These are phyloP conservation scores for Solanum tacnaense DNA, from an alignment of 257 asterid species.

Conservation along the genomic window DNA sequence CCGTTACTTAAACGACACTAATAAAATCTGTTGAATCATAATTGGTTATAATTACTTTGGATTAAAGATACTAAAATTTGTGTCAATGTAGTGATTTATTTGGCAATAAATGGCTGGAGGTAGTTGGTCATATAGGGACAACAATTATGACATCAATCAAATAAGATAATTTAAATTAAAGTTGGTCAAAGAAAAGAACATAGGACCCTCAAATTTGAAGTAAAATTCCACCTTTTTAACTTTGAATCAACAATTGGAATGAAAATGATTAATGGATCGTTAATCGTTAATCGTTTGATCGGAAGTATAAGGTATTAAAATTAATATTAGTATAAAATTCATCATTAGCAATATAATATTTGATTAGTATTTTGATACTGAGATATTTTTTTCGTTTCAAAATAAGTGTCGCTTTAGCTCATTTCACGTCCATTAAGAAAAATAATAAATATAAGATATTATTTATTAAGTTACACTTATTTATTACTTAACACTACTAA, in stretches of 20 bases:
- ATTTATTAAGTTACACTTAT: too few species aligned
- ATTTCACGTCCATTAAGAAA: too few species aligned
- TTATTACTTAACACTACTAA: too few species aligned
- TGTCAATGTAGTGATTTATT: neutral
- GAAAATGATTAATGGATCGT: neutral
- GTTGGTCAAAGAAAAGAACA: neutral
- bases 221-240: neutral
- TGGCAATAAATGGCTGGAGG: neutral
- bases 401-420: too few species aligned
- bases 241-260: neutral
- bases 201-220: neutral
- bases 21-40: neutral
- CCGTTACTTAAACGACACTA: neutral
- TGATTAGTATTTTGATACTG: neutral
- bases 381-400: neutral
- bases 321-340: neutral
- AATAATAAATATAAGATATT: too few species aligned
- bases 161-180: neutral
- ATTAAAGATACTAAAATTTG: neutral
- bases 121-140: neutral
- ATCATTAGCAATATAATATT: neutral
- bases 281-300: neutral
- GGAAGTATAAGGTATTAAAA: neutral
- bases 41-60: neutral
- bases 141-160: neutral